Percentiles rank a stretch among this genome's conserved stretches.
phyloP scores from a whole-genome alignment of 148 eudicot genomes.

The Cornus suecica region DNA sequence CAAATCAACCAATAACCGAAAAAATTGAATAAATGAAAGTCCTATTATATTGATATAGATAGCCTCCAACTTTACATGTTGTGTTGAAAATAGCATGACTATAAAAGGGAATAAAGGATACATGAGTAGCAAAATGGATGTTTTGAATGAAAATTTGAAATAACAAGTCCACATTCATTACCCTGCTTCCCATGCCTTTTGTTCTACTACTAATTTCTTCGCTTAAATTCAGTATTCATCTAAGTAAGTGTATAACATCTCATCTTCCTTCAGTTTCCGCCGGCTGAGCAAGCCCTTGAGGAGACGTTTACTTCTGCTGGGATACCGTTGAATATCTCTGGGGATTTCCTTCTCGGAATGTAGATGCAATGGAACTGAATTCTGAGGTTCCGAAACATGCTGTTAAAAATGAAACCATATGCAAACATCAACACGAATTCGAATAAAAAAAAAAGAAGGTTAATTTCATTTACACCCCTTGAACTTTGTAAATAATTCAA shows the following conservation, averaged over 20 bases:
- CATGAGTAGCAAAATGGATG: neutral
- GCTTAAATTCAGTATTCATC: constrained; percentile 64
- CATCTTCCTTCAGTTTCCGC: constrained; percentile 85
- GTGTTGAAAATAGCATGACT: neutral
- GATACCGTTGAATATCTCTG: constrained; percentile 53
- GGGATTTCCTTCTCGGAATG: constrained; percentile 42
- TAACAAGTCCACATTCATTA: neutral
- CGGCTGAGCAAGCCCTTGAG: constrained; percentile 85
- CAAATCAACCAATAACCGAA: neutral
- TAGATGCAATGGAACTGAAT: constrained; percentile 73
- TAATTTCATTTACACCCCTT: no score
- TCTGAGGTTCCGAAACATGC: constrained; percentile 48
- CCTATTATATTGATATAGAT: neutral
- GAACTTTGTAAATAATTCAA: no score
- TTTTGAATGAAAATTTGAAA: neutral
- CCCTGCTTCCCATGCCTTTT: neutral
- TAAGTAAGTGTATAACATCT: constrained; percentile 61
- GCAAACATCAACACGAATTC: neutral
- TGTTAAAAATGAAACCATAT: constrained; percentile 22
- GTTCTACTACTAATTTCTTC: neutral
- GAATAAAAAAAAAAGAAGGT: no score
- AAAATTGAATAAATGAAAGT: neutral
- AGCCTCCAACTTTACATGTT: neutral
- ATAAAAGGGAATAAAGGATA: neutral
- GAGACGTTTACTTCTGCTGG: constrained; percentile 80